Base-by-base conservation (phyloP, 2,329 filamentous ascomycete genomes). In the Pseudogymnoascus sp. region DNA sequence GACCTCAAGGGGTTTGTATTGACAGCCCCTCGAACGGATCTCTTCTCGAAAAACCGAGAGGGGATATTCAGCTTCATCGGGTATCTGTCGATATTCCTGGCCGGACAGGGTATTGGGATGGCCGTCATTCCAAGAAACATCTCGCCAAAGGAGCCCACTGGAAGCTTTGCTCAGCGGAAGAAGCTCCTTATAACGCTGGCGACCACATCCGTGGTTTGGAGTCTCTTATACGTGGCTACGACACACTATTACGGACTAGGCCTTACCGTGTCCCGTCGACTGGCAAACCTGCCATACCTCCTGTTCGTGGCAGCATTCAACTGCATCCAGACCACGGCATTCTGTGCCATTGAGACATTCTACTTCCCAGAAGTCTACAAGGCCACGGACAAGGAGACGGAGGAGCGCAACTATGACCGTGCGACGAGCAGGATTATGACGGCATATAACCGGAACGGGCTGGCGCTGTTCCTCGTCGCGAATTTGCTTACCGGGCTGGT, bases 291-390 rank as follows among this genome's bases (percentile, higher is more conserved):
- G 66, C 92, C 95, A 0, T 99, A 99, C 73, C 83, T 97, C 46
- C 80, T 96, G 50, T 97, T 93, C 92, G 88, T 96, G 7, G 83
- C 87, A n/a, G 88, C 91, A 2, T 97, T 95, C 80, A 99, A 97
- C 78, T 88, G 85, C 65, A 80, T 83, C n/a, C 91, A 96, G 73
- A 79, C 99, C 9, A 79, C 90, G 7, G 81, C 88, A 1, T 96
- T 93, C 74, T 92, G 87, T 70, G 73, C 87, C 13, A 82, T 95
- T 23, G 93, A 99, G 74, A 87, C 83, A 2, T 26, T 90, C 2
- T 87, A 93, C 74, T 96, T 96, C 74, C 90, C 91, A 0, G 78
- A 81, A 1, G 82, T 88, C 5, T 85, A 91, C 74, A 85, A 82
- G 66, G 82, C 84, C 1, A 75, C 76, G 0, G 76, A 82, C 62